Percentiles rank a stretch among this genome's conserved stretches.
Evolutionary conservation across 169 alveolate species (phyloP).

Genomic region (Plasmodium fragile): DNA sequence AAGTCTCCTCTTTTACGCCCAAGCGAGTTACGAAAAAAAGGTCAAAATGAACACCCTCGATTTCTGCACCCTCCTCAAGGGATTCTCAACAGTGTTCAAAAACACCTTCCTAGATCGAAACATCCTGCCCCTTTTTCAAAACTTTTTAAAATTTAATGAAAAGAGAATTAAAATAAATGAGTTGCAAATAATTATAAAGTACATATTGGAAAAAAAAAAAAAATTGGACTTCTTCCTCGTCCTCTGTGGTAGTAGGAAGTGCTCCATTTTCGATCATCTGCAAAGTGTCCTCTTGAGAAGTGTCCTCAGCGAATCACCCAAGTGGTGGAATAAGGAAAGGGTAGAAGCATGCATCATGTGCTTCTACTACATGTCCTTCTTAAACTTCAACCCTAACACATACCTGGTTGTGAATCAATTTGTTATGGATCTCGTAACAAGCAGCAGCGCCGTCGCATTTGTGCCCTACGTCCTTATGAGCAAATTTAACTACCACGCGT

Average conservation of each 20-base stretch:
- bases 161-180: slow-evolving; percentile 32
- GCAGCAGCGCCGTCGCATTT: not conserved
- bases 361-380: slow-evolving; percentile 48
- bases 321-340: not conserved
- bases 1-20: slow-evolving; percentile 17
- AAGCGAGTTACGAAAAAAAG: not conserved
- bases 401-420: not conserved
- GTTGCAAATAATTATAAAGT: slow-evolving; percentile 13
- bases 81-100: slow-evolving; percentile 9
- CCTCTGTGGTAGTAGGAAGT: not conserved
- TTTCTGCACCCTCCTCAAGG: slow-evolving; percentile 45
- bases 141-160: slow-evolving; percentile 8
- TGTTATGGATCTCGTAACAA: slow-evolving; percentile 3
- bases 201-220: slow-evolving; percentile 15
- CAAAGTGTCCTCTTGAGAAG: slow-evolving; percentile 27
- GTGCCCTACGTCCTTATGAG: slow-evolving; percentile 58
- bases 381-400: slow-evolving; percentile 9
- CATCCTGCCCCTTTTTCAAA: slow-evolving; percentile 8
- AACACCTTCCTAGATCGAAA: slow-evolving; percentile 19
- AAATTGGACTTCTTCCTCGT: not conserved
- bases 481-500: slow-evolving; percentile 38
- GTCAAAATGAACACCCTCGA: slow-evolving; percentile 29
- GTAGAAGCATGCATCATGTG: slow-evolving; percentile 23
- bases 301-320: slow-evolving; percentile 4
- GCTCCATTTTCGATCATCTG: not conserved